Base-by-base conservation (phyloP, 352 stramenopile species). In the Phytopythium chamaehyphon region DNA sequence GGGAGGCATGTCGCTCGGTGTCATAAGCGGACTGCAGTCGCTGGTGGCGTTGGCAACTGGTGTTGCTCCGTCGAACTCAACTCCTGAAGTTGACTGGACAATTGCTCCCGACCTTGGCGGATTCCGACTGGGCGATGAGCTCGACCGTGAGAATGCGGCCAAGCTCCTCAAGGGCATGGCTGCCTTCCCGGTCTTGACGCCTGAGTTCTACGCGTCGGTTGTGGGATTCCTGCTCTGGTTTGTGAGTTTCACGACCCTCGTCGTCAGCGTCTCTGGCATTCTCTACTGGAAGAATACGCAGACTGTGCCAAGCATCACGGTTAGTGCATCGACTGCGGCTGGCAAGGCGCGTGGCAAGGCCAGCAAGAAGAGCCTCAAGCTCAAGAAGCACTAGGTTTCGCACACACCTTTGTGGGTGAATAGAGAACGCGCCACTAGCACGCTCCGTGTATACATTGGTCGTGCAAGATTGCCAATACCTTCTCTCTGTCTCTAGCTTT, bases 161-260 rank as follows among this genome's bases (percentile, higher is more conserved):
- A 60, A 67, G n/a, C 72, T 92, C 28, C 33, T 89, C 35, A 70
- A 79, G 43, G 79, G 78, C 49, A 84, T 92, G 66, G 69, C 53
- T 45, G 52, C 72, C n/a, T 92, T 86, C 50, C 66, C 61, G 12
- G 51, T 92, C 7, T 59, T 89, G 6, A 75, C 76, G 36, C 69
- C 82, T 4, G 60, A 80, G 22, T 83, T 75, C 54, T 75, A 85
- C 60, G 67, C 72, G 31, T 69, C 74, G 16, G 61, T 80, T 11
- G 60, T 90, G 28, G 79, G 78, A 37, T 92, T 92, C 53, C 54
- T 89, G 23, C 58, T 90, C 59, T 90, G 78, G 82, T 90, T 88
- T 53, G 47, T 74, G 11, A 90, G 55, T 12, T 70, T 54, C 23
- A 85, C 71, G 31, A 77, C 88, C 55, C 64, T 66, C 52, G 83